These are phyloP conservation scores for Puccinia horiana DNA, from an alignment of 1,284 basidiomycete genomes.

Conservation along the genomic window DNA sequence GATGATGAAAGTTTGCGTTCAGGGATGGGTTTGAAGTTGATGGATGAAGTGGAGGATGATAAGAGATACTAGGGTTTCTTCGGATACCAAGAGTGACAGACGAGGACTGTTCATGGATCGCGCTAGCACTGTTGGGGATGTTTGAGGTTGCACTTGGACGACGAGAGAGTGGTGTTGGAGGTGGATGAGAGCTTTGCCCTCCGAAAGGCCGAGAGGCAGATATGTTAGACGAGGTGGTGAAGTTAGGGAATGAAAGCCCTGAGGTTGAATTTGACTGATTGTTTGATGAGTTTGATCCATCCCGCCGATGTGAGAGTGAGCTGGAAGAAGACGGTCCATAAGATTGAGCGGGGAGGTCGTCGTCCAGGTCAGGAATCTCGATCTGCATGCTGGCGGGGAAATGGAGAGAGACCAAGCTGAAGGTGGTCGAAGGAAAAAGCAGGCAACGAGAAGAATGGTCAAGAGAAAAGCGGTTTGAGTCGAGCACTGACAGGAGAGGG, in stretches of 20 bases:
- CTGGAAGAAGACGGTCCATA: not conserved
- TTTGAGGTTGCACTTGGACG: not conserved
- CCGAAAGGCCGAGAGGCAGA: conserved; percentile 45
- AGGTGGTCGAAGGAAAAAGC: not conserved
- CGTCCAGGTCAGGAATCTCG: conserved; percentile 48
- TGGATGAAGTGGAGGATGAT: conserved; percentile 3
- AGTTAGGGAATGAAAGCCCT: conserved; percentile 14
- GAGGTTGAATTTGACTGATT: not conserved
- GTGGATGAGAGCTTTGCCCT: conserved; percentile 10
- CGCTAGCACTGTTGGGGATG: not conserved
- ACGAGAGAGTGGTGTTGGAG: not conserved
- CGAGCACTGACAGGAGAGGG: too few species aligned
- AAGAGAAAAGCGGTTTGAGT: too few species aligned
- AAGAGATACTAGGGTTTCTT: not conserved
- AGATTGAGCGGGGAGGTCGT: conserved; percentile 7
- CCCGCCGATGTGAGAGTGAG: conserved; percentile 8
- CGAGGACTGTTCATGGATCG: not conserved
- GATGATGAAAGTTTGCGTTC: conserved; percentile 18
- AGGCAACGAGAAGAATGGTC: not conserved
- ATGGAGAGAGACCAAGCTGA: not conserved
- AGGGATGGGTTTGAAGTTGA: conserved; percentile 30
- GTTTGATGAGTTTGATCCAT: conserved; percentile 24
- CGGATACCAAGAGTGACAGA: not conserved
- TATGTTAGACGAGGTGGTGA: conserved; percentile 24
- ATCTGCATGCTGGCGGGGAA: conserved; percentile 37